Base-by-base conservation (phyloP, 2,329 filamentous ascomycete genomes). In the Rhinocladiella similis region DNA sequence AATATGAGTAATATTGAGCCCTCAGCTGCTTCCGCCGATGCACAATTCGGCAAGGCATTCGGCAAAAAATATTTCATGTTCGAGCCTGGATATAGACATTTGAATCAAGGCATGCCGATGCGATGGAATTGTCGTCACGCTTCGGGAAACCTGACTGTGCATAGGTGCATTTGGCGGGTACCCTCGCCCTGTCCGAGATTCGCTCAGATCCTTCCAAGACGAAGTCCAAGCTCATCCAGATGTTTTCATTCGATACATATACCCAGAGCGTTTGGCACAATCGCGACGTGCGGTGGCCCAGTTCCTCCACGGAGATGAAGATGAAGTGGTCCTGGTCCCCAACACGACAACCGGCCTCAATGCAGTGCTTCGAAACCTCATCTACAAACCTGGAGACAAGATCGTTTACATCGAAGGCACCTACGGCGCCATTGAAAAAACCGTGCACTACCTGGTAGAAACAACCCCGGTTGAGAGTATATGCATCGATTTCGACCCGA, bases 271-370 rank as follows among this genome's bases (percentile, higher is more conserved):
- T 9, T 79, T 95, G 1, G 84, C 89, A 58, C 74, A 81, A 60
- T 81, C 80, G 9, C 86, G 90, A 5, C 73, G 69, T 27, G 85
- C 85, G 2, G 73, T 91, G 3, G 87, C 89, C 0, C 69, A 75
- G 18, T 66, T 90, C 22, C 75, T 96, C 54, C 82, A 88, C 56
- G 86, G 82, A 0, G 84, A 86, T 0, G 67, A 77, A 1, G 78
- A 86, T 7, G 84, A 85, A 5, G 75, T 89, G 35, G 91, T 95
- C 0, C 86, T 94, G 60, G 84, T 95, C 1, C 77, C 83, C 54
- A 96, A 96, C 69, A 90, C 90, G 12, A 95, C 90, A 0, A 54
- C 29, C 14, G 90, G 83, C 19, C 73, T 91, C 38, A 92, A 94
- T 73, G 89, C 85, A 0, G 83, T 96, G 5, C 80, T 96, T 14